Percentiles rank a stretch among this genome's conserved stretches.
phyloP scores from a whole-genome alignment of 2,329 filamentous ascomycete species.

The Pyrenophora graminea region DNA sequence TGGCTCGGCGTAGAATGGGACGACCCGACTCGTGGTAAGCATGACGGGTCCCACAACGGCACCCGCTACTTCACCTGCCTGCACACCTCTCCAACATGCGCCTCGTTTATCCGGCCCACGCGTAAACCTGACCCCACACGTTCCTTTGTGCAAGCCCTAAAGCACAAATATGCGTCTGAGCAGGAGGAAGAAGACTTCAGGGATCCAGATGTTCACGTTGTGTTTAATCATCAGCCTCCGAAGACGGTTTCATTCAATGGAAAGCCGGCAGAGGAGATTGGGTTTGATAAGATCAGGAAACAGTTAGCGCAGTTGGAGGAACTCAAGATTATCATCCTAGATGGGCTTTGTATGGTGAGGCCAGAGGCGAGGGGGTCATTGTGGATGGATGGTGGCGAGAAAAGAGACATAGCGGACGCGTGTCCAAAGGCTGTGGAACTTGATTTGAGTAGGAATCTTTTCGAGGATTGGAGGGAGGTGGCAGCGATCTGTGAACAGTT shows the following conservation, averaged over 20 bases:
- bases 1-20: slow-evolving; percentile 99
- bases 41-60: slow-evolving; percentile 81
- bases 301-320: slow-evolving; percentile 79
- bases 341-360: slow-evolving; percentile 68
- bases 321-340: slow-evolving; percentile 79
- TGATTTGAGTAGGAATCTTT: slow-evolving; percentile 82
- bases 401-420: slow-evolving; percentile 57
- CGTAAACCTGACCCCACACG: slow-evolving; percentile 69
- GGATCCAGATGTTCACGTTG: slow-evolving; percentile 38
- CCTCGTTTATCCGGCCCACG: slow-evolving; percentile 83
- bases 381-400: slow-evolving; percentile 31
- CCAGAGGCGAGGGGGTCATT: slow-evolving; percentile 29
- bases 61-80: slow-evolving; percentile 55
- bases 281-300: slow-evolving; percentile 87
- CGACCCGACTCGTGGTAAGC: slow-evolving; percentile 81
- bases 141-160: slow-evolving; percentile 78
- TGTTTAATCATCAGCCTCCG: slow-evolving; percentile 31
- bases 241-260: slow-evolving; percentile 70
- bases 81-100: slow-evolving; percentile 69
- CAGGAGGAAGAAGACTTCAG: slow-evolving; percentile 35
- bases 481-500: slow-evolving; percentile 73
- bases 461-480: slow-evolving; percentile 69
- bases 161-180: slow-evolving; percentile 76
- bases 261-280: slow-evolving; percentile 90
- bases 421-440: slow-evolving; percentile 70